Evolutionary conservation across 202 grass and related monocot species (phyloP).

Genomic region (Panicum virgatum): DNA sequence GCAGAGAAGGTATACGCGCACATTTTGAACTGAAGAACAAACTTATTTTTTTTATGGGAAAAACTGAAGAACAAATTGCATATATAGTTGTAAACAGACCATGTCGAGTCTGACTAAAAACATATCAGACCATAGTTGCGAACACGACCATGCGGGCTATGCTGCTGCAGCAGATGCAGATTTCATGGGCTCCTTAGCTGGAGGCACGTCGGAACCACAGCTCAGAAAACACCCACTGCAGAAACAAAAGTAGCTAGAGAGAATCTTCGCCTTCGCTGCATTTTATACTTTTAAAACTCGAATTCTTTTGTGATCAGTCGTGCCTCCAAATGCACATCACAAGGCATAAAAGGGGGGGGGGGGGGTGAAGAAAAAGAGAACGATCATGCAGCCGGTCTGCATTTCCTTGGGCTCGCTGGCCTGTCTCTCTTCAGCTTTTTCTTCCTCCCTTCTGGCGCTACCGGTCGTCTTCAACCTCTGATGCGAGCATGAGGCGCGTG

Average conservation of each 20-base stretch:
- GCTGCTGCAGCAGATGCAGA: not conserved
- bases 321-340: constrained; percentile 40
- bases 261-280: constrained; percentile 15
- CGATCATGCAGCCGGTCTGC: constrained; percentile 7
- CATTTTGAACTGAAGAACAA: not conserved
- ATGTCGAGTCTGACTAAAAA: not conserved
- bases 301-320: constrained; percentile 36
- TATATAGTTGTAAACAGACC: not conserved
- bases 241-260: not conserved
- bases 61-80: not conserved
- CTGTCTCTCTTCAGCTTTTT: not conserved
- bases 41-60: no score
- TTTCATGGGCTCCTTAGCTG: constrained; percentile 4
- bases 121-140: not conserved
- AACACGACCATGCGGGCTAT: not conserved
- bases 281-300: constrained; percentile 32
- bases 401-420: constrained; percentile 7
- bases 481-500: constrained; percentile 27
- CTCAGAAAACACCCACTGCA: not conserved
- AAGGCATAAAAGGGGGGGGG: not conserved
- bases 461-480: constrained; percentile 6
- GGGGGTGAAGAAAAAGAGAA: not conserved
- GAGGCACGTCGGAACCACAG: constrained; percentile 28
- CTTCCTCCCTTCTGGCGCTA: constrained; percentile 16
- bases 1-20: not conserved